phyloP scores from a whole-genome alignment of 768 basidiomycete genomes.

The Hemileccinum impolitum region DNA sequence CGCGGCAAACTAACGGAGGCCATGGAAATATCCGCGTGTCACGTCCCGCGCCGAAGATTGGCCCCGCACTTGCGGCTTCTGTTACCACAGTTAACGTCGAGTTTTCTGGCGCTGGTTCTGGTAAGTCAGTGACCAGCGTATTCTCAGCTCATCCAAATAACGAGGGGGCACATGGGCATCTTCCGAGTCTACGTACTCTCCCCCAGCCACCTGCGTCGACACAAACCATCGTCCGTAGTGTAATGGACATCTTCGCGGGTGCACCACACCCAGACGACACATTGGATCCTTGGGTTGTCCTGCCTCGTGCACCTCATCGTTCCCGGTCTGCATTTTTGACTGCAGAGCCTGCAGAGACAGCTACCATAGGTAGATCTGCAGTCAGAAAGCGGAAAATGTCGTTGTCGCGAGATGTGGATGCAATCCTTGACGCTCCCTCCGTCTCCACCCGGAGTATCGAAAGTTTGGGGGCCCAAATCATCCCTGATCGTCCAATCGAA shows the following conservation, averaged over 20 bases:
- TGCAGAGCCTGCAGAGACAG: conserved; percentile 16
- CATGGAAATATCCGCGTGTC: conserved; percentile 23
- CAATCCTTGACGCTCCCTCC: conserved; percentile 60
- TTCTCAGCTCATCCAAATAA: conserved; percentile 30
- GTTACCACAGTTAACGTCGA: conserved; percentile 95
- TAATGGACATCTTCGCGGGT: conserved; percentile 93
- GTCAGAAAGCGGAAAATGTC: conserved; percentile 15
- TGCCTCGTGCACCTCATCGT: conserved; percentile 43
- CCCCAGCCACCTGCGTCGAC: conserved; percentile 10
- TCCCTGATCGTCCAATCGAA: conserved; percentile 53
- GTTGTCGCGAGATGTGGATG: conserved; percentile 71
- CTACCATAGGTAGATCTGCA: conserved; percentile 19
- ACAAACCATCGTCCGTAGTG: conserved; percentile 29
- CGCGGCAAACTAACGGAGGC: conserved; percentile 25
- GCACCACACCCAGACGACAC: conserved; percentile 50
- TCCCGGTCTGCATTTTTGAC: conserved; percentile 25
- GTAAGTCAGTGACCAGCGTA: conserved; percentile 51
- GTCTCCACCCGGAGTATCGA: conserved; percentile 21
- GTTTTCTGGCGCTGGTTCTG: conserved; percentile 72
- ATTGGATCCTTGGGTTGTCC: conserved; percentile 71
- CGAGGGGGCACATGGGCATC: conserved; percentile 10
- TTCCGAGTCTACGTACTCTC: conserved; percentile 12
- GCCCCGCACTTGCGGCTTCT: conserved; percentile 82
- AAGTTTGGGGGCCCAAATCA: conserved; percentile 40
- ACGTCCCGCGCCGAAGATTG: conserved; percentile 73